Conservation (phyloP, 148 eudicot species). For the Tetragonia tetragonoides region DNA sequence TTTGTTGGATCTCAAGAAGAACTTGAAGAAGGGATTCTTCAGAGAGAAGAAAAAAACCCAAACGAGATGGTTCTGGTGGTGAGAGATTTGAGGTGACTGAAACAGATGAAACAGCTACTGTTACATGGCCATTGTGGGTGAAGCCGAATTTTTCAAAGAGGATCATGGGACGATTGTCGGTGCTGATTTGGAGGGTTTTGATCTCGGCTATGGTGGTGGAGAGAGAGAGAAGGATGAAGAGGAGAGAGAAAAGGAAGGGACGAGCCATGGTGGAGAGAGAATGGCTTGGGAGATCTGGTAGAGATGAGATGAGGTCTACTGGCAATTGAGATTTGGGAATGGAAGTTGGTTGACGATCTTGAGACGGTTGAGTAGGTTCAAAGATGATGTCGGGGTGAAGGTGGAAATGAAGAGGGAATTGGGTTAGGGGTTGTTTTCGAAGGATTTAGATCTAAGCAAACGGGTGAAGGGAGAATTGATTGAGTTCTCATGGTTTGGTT, state of each 20-base stretch:
- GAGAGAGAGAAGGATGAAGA: constrained; percentile 28
- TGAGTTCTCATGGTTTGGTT: too few relatives aligned
- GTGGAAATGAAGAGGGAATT: too few relatives aligned
- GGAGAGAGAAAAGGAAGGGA: constrained; percentile 21
- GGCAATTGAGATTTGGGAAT: too few relatives aligned
- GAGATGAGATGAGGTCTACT: too few relatives aligned
- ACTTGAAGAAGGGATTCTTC: constrained; percentile 80
- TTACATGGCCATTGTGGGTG: constrained; percentile 67
- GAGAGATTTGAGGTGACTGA: constrained; percentile 50
- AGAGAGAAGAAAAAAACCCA: constrained; percentile 81
- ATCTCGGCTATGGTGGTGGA: constrained; percentile 53
- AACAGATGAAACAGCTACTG: constrained; percentile 58
- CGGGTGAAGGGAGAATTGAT: too few relatives aligned
- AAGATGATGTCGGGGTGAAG: too few relatives aligned
- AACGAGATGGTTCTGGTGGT: constrained; percentile 52
- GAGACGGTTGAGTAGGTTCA: too few relatives aligned
- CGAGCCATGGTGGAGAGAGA: too few relatives aligned
- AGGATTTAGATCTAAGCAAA: too few relatives aligned
- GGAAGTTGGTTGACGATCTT: too few relatives aligned
- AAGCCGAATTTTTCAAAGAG: constrained; percentile 90
- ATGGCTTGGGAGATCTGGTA: too few relatives aligned
- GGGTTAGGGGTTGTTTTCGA: too few relatives aligned
- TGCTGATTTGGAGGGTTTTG: constrained; percentile 52
- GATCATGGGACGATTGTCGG: constrained; percentile 75
- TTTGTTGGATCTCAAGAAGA: constrained; percentile 69